Conservation (phyloP, 805 yeast species). For the Pichia thaimueangensis region DNA sequence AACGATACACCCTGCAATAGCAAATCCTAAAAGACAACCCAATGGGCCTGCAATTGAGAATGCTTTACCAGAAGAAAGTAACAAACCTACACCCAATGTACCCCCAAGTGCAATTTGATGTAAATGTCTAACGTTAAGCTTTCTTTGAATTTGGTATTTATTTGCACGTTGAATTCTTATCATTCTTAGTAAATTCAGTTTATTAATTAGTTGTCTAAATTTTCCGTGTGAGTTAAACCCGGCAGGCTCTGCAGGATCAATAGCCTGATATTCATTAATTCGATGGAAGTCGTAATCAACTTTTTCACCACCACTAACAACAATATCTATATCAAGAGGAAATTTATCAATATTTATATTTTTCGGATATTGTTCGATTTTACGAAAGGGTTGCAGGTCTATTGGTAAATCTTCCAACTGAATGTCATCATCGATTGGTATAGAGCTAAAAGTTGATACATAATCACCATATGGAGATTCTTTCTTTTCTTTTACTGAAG, state of each 20-base stretch:
- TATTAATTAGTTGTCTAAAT: conserved; percentile 2
- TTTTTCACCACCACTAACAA: conserved; percentile 27
- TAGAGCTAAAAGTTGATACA: conserved; percentile 15
- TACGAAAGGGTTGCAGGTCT: conserved; percentile 20
- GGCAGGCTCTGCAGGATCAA: conserved; percentile 9
- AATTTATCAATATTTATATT: neutral
- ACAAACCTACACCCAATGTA: conserved; percentile 70
- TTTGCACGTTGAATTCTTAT: conserved; percentile 15
- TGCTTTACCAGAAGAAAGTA: conserved; percentile 66
- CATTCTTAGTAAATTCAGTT: conserved; percentile 11
- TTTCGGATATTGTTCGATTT: conserved; percentile 1
- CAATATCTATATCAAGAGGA: conserved; percentile 20
- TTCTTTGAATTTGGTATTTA: conserved; percentile 42
- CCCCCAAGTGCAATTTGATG: conserved; percentile 79
- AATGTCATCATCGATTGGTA: conserved; percentile 27
- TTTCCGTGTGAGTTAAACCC: neutral
- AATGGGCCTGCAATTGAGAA: conserved; percentile 70
- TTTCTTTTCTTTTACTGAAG: conserved; percentile 5
- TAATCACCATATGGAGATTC: conserved; percentile 3
- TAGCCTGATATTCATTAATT: conserved; percentile 15
- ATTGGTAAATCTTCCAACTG: conserved; percentile 25
- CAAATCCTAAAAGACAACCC: conserved; percentile 64
- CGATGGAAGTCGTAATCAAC: conserved; percentile 25
- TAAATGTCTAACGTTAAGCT: conserved; percentile 57
- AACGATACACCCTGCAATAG: conserved; percentile 58